phyloP scores from a whole-genome alignment of 495 filamentous ascomycete genomes.

The Jackrogersella minutella region DNA sequence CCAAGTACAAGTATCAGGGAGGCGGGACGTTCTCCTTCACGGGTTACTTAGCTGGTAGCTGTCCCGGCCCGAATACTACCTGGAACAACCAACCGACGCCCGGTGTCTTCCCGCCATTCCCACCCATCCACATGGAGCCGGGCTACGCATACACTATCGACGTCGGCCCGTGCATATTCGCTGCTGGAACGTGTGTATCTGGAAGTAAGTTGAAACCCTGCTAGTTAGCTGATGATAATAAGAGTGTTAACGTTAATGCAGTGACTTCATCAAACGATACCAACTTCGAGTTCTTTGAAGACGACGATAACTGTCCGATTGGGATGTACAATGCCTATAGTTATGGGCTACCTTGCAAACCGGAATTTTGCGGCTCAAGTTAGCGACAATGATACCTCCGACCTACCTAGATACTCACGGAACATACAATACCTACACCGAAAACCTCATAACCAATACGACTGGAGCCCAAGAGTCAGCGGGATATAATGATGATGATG shows the following conservation, averaged over 20 bases:
- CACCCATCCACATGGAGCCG: constrained; percentile 43
- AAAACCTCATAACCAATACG: too few relatives aligned
- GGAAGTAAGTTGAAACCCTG: constrained; percentile 29
- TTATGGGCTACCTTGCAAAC: constrained; percentile 29
- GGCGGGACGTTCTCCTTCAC: constrained; percentile 37
- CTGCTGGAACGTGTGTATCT: constrained; percentile 36
- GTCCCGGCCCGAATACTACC: constrained; percentile 36
- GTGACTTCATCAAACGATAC: constrained; percentile 32
- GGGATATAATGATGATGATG: neutral
- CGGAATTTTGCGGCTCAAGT: constrained; percentile 9
- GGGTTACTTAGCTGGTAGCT: constrained; percentile 38
- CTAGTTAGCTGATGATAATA: neutral
- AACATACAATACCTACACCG: neutral
- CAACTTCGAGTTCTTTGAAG: constrained; percentile 24
- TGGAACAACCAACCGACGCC: constrained; percentile 36
- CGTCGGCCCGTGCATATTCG: constrained; percentile 36
- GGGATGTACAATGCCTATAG: constrained; percentile 30
- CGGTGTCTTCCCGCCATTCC: constrained; percentile 28
- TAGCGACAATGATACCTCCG: neutral
- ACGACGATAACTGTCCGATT: constrained; percentile 22
- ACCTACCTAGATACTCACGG: too few relatives aligned
- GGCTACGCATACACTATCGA: constrained; percentile 42
- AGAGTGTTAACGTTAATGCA: constrained; percentile 5
- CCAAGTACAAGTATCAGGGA: constrained; percentile 30
- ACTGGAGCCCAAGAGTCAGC: too few relatives aligned